A percentile compares a stretch with the other conserved stretches of the same genome.
Evolutionary conservation across 208 protist genomes (phyloP).

Genomic region (Lotmaria passim): DNA sequence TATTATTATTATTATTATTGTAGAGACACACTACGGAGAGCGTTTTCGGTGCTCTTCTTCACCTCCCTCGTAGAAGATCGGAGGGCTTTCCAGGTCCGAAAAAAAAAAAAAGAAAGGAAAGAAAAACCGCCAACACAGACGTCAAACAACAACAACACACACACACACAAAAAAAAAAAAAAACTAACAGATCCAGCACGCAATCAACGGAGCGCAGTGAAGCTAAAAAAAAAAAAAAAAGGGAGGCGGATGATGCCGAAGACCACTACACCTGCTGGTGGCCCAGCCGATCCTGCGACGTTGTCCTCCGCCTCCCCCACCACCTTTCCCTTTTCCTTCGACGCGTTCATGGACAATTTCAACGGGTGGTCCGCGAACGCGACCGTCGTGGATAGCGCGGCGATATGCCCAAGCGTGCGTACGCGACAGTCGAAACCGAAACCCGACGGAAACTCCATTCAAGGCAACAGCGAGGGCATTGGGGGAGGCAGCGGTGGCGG

Average conservation of each 20-base stretch:
- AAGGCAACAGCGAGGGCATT: too few relatives aligned
- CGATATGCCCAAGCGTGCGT: background rate
- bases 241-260: background rate
- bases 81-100: too few relatives aligned
- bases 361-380: background rate
- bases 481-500: background rate
- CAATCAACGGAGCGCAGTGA: too few relatives aligned
- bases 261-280: background rate
- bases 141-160: background rate
- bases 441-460: background rate
- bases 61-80: too few relatives aligned
- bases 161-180: too few relatives aligned
- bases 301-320: background rate
- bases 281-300: background rate
- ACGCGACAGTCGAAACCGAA: background rate
- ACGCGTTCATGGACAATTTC: conserved; percentile 21
- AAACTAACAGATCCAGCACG: background rate
- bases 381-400: background rate
- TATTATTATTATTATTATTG: too few relatives aligned
- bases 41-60: too few relatives aligned
- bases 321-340: conserved; percentile 21
- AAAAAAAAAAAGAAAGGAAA: background rate
- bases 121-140: background rate
- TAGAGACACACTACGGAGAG: too few relatives aligned
- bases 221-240: background rate